Evolutionary conservation across 805 yeast species (phyloP), one percentile per base, ranked within the genome.

Genomic region (Saccharomycopsis malanga): DNA sequence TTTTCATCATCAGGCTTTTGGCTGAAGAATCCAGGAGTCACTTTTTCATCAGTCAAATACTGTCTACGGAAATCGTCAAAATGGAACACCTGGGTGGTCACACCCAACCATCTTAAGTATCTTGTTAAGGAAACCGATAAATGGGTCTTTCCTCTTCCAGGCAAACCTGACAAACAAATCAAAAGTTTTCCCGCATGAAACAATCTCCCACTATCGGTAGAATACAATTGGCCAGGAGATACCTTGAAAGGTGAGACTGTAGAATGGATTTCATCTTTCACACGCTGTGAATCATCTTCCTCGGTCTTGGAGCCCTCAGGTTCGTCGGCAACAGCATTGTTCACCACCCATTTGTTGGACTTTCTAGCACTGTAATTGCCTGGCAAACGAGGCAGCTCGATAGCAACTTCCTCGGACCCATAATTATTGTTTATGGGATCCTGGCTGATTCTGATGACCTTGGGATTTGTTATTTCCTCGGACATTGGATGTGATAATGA

Each of bases 141-240:
- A 61, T 88, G 87, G 1, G 98, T 93, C 62, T 93, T 93, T 2
- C 98, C 97, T 41, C 98, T 74, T 1, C 96, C 98, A 2, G 98
- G 98, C 50, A 89, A 71, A 0, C 98, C 98, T 3, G 86, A 91
- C 55, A 93, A 72, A 3, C 84, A 87, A 45, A 93, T 83, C 57
- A 95, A 79, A 38, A 93, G 79, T 57, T 87, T 85, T 3, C 98
- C 98, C 3, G 98, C 98, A 59, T 93, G 98, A 67, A 87, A 93
- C 57, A 93, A 71, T 54, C 87, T 76, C 0, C 98, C 98, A 0
- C 89, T 79, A 49, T 87, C 96, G 0, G 98, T 91, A 10, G 94
- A 81, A 62, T 91, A 91, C 39, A 89, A 69, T 65, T 91, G 98
- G 0, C 95, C 97, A 1, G 97, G 96, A 2, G 93, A 81, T 15